Percentiles rank a stretch among this genome's conserved stretches.
phyloP scores from a whole-genome alignment of 257 asterid species.

The Solanum ossicruentum region DNA sequence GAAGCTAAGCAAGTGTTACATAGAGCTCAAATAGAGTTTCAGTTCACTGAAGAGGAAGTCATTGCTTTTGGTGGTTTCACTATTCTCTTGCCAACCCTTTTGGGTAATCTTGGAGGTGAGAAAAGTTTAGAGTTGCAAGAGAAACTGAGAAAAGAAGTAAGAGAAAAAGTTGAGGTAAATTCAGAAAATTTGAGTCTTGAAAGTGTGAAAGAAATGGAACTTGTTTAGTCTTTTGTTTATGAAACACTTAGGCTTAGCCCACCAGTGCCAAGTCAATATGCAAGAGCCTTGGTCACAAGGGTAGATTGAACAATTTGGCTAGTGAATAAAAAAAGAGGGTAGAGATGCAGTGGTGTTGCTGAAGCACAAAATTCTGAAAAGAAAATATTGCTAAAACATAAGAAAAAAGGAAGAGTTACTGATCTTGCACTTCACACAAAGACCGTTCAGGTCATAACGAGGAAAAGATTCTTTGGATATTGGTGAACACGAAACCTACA shows the following conservation, averaged over 20 bases:
- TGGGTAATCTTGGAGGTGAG: constrained; percentile 30
- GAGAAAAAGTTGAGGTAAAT: constrained; percentile 22
- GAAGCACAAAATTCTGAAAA: too few relatives aligned
- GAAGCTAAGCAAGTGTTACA: constrained; percentile 18
- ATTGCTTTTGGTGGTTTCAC: constrained; percentile 75
- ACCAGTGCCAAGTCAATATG: constrained; percentile 73
- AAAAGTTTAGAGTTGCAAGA: constrained; percentile 22
- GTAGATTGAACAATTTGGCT: too few relatives aligned
- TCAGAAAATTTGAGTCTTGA: constrained; percentile 28
- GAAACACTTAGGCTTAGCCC: constrained; percentile 67
- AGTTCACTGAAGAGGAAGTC: constrained; percentile 53
- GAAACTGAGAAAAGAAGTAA: constrained; percentile 44
- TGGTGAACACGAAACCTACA: too few relatives aligned
- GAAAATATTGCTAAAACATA: too few relatives aligned
- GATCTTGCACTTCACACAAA: too few relatives aligned
- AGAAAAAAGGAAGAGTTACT: too few relatives aligned
- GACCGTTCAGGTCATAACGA: too few relatives aligned
- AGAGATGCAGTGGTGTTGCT: too few relatives aligned
- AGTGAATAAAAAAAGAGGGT: too few relatives aligned
- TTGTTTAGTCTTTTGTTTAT: constrained; percentile 58
- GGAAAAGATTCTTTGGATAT: too few relatives aligned
- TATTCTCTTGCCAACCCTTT: constrained; percentile 24
- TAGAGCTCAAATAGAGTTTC: constrained; percentile 43
- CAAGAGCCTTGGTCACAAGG: constrained; percentile 25
- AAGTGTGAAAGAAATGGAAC: constrained; percentile 41